phyloP scores from a whole-genome alignment of 1,139 yeast species.

The Candida glucosophila region DNA sequence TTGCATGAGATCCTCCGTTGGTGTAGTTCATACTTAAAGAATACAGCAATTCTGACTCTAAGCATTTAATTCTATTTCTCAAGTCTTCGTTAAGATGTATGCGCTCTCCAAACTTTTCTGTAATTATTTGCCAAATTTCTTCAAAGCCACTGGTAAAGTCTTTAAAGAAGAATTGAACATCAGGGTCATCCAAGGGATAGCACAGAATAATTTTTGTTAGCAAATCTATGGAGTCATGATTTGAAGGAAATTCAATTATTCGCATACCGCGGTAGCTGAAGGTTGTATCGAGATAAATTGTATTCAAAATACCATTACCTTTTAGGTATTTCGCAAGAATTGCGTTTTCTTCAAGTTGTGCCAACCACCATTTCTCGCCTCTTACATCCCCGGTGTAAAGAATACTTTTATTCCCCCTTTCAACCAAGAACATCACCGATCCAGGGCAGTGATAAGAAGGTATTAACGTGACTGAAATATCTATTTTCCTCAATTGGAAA shows the following conservation, averaged over 20 bases:
- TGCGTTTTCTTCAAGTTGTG: constrained; percentile 27
- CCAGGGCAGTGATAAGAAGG: constrained; percentile 59
- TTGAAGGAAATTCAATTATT: constrained; percentile 33
- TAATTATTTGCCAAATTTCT: constrained; percentile 41
- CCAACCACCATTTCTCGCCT: constrained; percentile 49
- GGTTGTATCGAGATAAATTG: constrained; percentile 50
- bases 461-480: constrained; percentile 18
- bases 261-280: constrained; percentile 46
- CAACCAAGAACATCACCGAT: constrained; percentile 46
- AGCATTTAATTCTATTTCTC: constrained; percentile 9
- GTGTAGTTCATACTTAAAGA: background rate
- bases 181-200: constrained; percentile 36
- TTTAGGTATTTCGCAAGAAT: constrained; percentile 34
- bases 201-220: constrained; percentile 22
- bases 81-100: constrained; percentile 24
- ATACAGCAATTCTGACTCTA: background rate
- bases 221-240: constrained; percentile 32
- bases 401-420: constrained; percentile 23
- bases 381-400: constrained; percentile 53
- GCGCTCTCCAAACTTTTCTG: constrained; percentile 19
- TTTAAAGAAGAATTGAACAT: constrained; percentile 30
- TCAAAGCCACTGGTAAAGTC: constrained; percentile 48
- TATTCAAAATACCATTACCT: constrained; percentile 27
- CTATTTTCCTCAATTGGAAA: constrained; percentile 7
- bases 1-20: background rate